A percentile compares a stretch with the other conserved stretches of the same genome.
Evolutionary conservation across 2,329 filamentous ascomycete species (phyloP).

Genomic region (Penicillium sp.): DNA sequence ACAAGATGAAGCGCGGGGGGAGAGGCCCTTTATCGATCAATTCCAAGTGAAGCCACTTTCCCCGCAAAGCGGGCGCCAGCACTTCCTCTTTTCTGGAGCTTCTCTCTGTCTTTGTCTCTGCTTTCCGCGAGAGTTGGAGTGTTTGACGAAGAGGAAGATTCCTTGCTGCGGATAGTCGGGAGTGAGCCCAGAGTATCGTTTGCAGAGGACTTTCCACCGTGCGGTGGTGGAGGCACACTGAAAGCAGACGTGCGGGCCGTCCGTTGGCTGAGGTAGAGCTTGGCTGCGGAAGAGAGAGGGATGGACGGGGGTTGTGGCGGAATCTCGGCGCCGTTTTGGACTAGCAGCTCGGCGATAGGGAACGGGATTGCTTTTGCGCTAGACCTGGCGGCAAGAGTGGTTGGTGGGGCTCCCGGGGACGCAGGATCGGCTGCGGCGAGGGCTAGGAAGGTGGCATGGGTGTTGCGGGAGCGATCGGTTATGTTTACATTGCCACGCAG

Average conservation of each 20-base stretch:
- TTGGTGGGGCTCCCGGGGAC: conserved; percentile 57
- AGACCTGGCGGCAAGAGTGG: conserved; percentile 33
- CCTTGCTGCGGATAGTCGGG: conserved; percentile 50
- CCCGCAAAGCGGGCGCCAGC: conserved; percentile 68
- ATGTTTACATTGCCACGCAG: conserved; percentile 84
- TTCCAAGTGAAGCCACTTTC: conserved; percentile 47
- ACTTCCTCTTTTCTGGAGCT: conserved; percentile 75
- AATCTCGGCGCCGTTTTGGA: conserved; percentile 92
- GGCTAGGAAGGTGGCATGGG: conserved; percentile 86
- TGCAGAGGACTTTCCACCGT: conserved; percentile 35
- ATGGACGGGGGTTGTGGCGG: conserved; percentile 74
- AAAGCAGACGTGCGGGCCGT: conserved; percentile 38
- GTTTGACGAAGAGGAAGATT: conserved; percentile 30
- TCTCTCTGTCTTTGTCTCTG: conserved; percentile 67
- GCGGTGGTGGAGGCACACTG: conserved; percentile 42
- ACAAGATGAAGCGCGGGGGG: background rate
- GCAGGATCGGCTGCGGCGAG: conserved; percentile 91
- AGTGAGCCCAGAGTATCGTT: conserved; percentile 63
- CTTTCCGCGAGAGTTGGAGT: conserved; percentile 34
- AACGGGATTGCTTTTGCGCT: conserved; percentile 62
- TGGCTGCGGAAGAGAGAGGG: conserved; percentile 76
- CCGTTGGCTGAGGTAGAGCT: conserved; percentile 81
- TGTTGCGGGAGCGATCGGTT: conserved; percentile 79
- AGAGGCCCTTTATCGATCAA: conserved; percentile 37
- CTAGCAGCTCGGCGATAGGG: conserved; percentile 81